phyloP scores from a whole-genome alignment of 73 alveolate species.

The Paramecium octaurelia region DNA sequence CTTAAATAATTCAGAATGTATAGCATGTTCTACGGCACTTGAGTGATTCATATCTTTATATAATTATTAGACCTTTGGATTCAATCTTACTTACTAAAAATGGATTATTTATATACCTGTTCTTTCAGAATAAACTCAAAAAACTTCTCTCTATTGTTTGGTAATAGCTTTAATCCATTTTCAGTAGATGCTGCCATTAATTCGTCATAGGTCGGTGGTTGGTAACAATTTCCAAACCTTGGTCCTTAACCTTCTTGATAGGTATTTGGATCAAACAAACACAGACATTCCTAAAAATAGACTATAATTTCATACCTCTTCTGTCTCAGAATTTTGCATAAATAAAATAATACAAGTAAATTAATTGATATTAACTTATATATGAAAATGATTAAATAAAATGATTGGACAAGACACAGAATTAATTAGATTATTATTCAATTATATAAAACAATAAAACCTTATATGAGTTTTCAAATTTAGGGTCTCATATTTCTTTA shows the following conservation, averaged over 20 bases:
- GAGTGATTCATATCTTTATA: slow-evolving; percentile 33
- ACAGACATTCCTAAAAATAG: neutral
- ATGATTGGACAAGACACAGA: neutral
- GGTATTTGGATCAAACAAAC: slow-evolving; percentile 29
- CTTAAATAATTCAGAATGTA: slow-evolving; percentile 18
- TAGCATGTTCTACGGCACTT: neutral
- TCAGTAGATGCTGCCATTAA: neutral
- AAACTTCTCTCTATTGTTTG: neutral
- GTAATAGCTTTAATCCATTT: neutral
- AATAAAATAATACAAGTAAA: neutral
- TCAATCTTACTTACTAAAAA: neutral
- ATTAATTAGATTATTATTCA: neutral
- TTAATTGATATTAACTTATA: neutral
- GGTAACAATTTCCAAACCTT: neutral
- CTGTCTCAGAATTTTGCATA: neutral
- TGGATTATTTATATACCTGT: neutral
- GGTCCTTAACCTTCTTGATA: neutral
- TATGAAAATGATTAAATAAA: neutral
- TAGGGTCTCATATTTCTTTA: neutral
- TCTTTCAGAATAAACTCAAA: slow-evolving; percentile 29
- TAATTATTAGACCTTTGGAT: slow-evolving; percentile 21
- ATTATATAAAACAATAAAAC: neutral
- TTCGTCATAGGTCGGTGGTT: slow-evolving; percentile 9
- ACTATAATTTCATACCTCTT: neutral
- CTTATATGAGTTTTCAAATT: neutral